phyloP scores from a whole-genome alignment of 257 asterid genomes.

The Solanum raphanifolium region DNA sequence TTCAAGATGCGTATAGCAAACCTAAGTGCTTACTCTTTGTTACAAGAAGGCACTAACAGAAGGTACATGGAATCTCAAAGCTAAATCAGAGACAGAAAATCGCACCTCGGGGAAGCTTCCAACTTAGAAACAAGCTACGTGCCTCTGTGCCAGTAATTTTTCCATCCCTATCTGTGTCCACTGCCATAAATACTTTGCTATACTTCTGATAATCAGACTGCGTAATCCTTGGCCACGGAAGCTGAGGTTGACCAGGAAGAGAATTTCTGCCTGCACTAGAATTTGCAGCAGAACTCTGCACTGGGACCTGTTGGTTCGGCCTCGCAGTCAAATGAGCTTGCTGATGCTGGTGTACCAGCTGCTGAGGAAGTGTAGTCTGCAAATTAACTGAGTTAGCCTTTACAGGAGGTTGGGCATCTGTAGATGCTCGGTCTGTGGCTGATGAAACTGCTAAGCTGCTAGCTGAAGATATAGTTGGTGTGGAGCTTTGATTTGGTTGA shows the following conservation, averaged over 20 bases:
- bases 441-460: slow-evolving; percentile 34
- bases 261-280: slow-evolving; percentile 39
- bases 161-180: slow-evolving; percentile 92
- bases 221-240: slow-evolving; percentile 89
- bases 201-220: slow-evolving; percentile 81
- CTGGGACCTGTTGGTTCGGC: slow-evolving; percentile 35
- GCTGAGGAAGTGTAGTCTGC: slow-evolving; percentile 15
- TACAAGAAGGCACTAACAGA: background rate
- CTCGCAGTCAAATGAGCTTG: slow-evolving; percentile 29
- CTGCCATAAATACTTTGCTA: slow-evolving; percentile 77
- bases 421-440: slow-evolving; percentile 24
- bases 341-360: slow-evolving; percentile 31
- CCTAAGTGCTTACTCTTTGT: background rate
- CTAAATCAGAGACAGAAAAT: background rate
- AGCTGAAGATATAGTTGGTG: slow-evolving; percentile 20
- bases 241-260: slow-evolving; percentile 35
- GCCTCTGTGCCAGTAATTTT: slow-evolving; percentile 92
- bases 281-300: slow-evolving; percentile 32
- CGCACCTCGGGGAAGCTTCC: slow-evolving; percentile 88
- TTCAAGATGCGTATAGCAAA: background rate
- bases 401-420: slow-evolving; percentile 34
- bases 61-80: background rate
- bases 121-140: slow-evolving; percentile 81
- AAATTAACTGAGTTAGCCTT: slow-evolving; percentile 17
- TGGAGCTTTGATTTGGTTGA: slow-evolving; percentile 34